Base-by-base conservation (phyloP, 169 alveolate genomes). In the Cyclospora cayetanensis region DNA sequence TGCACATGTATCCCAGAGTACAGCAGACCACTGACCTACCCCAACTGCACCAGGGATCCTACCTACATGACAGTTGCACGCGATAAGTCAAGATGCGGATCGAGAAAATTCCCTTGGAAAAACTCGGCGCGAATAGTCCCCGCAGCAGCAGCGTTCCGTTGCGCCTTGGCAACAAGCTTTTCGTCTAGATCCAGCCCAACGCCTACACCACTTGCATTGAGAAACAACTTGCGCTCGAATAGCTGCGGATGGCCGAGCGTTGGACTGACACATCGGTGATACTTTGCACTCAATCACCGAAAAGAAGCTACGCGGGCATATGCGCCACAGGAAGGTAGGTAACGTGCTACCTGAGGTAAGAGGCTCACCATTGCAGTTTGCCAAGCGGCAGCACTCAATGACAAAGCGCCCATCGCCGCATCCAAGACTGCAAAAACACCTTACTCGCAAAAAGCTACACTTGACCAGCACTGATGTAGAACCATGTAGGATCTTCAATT, bases 371-470 rank as follows among this genome's bases (percentile, higher is more conserved):
- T 34, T 4, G 43, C 92, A 87, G 27, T 25, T 35, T 4, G 77
- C 37, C 34, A 20, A 46, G 31, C 87, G 92, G 50, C 77, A 25
- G 87, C 92, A 87, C 66, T 87, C 92, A 25, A 87, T 43, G 60
- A 87, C 63, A 35, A 87, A 55, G 11, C 92, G 86, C 43, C 92
- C 92, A n/a, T 87, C 92, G 79, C 92, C 92, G 79, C 92, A 87
- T 25, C 92, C 92, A 11, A 87, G 34, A 35, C 92, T 87, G 85
- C 27, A 85, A 9, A 50, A 18, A 9, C 18, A 11, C 18, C 25
- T 9, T 50, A 18, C 60, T 50, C 9, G 60, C 18, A 9, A 9
- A 9, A 18, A 11, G 60, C 60, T 18, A 9, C 60, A 11, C 9
- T 9, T 50, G 60, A 50, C 25, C 9, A 18, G 9, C 18, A 11